Base-by-base conservation (phyloP, 257 asterid genomes). In the Gynochthodes officinalis region DNA sequence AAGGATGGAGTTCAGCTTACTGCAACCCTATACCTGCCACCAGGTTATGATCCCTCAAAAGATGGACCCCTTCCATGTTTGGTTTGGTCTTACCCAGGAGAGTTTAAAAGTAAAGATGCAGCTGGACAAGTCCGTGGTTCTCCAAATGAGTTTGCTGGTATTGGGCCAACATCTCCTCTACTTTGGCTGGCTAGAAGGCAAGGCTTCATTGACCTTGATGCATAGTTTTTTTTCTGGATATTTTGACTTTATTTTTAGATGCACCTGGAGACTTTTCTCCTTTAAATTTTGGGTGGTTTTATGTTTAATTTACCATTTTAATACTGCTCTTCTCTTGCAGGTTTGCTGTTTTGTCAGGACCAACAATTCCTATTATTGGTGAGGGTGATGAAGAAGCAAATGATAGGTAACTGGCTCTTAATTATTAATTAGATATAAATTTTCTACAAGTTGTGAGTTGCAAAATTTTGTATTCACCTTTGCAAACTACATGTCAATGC, bases 91-190 rank as follows among this genome's bases (percentile, higher is more conserved):
- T 95, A 95, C 79, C 99, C 99, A 25, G 99, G 99, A 71, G 99
- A 95, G 80, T 95, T 92, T 82, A 95, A 95, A 80, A 95, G 98
- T 73, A 95, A 92, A 83, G 98, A 92, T 76, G 94, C 99, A 48
- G 99, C 99, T 59, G 88, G 96, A 72, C 99, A 95, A 85, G 99
- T 92, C 64, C 98, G 98, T 75, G 99, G 99, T 63, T 95, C 99
- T 77, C 99, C 99, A 37, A 95, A 95, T 71, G 96, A 83, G 83
- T 95, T 95, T 84, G 89, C 99, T 74, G 99, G 97, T 80, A 95
- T 95, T 79, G 97, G 97, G 62, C 80, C 98, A 53, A 92, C 97
- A 37, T 92, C 98, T 68, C 96, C 99, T 73, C 78, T 95, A 62
- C 97, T 95, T 77, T 95, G 99, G 99, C 88, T 95, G 70, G 91